Evolutionary conservation across 2,329 filamentous ascomycete genomes (phyloP).

Genomic region (Ophiocordyceps camponoti-leonardi): DNA sequence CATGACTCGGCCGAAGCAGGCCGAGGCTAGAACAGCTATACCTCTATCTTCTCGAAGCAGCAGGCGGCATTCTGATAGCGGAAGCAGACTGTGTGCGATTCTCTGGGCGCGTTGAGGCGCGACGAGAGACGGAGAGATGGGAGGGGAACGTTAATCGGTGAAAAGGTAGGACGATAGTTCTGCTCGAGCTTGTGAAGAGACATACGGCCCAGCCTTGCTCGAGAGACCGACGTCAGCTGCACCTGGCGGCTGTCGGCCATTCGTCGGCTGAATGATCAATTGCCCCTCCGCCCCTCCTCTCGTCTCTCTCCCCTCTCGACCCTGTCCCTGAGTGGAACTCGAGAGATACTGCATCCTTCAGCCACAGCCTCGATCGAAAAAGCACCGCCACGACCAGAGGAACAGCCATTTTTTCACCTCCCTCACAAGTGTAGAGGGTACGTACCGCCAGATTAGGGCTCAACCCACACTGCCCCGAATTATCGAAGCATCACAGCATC

Average conservation of each 20-base stretch:
- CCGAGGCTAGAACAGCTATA: neutral
- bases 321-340: no score
- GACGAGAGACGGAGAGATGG: neutral
- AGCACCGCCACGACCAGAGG: neutral
- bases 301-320: no score
- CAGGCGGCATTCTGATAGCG: neutral
- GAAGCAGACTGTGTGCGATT: neutral
- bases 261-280: neutral
- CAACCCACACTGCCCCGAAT: slow-evolving; percentile 13
- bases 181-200: no score
- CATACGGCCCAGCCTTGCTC: neutral
- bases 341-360: neutral
- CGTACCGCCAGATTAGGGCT: slow-evolving; percentile 10
- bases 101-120: neutral
- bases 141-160: no score
- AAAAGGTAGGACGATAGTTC: no score
- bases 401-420: no score
- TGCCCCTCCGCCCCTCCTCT: no score
- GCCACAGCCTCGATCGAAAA: neutral
- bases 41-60: neutral
- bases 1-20: neutral
- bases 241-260: neutral
- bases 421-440: neutral
- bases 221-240: neutral
- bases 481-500: slow-evolving; percentile 1